Percentiles rank a stretch among this genome's conserved stretches.
phyloP scores from a whole-genome alignment of 345 rosid genomes.

The Kernera saxatilis region DNA sequence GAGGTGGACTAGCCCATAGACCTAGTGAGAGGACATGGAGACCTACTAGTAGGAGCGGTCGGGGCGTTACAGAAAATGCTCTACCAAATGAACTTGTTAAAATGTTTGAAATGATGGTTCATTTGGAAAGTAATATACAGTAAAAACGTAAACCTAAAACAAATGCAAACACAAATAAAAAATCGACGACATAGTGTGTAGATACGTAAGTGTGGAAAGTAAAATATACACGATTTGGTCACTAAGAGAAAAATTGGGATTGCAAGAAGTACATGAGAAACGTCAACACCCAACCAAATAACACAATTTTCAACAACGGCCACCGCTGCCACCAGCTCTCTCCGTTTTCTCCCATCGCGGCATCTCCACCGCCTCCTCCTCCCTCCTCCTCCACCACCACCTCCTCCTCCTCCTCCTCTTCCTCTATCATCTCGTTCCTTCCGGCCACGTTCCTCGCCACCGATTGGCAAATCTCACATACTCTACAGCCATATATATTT shows the following conservation, averaged over 20 bases:
- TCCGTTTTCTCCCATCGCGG: not conserved
- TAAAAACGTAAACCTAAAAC: too few relatives aligned
- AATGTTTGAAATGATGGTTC: too few relatives aligned
- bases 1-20: too few relatives aligned
- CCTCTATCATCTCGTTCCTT: slow-evolving; percentile 36
- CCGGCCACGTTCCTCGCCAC: slow-evolving; percentile 54
- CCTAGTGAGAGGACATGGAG: too few relatives aligned
- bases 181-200: too few relatives aligned
- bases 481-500: slow-evolving; percentile 36
- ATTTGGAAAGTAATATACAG: too few relatives aligned
- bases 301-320: not conserved
- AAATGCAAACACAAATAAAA: too few relatives aligned
- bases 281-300: not conserved
- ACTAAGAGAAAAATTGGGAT: not conserved
- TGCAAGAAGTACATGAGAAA: not conserved
- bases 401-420: slow-evolving; percentile 7
- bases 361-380: not conserved
- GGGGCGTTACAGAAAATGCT: too few relatives aligned
- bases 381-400: slow-evolving; percentile 12
- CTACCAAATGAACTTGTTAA: too few relatives aligned
- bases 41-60: too few relatives aligned
- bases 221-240: too few relatives aligned
- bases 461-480: slow-evolving; percentile 77
- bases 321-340: not conserved
- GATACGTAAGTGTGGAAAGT: too few relatives aligned